phyloP scores from a whole-genome alignment of 768 basidiomycete genomes.

The Gelatoporia subvermispora region DNA sequence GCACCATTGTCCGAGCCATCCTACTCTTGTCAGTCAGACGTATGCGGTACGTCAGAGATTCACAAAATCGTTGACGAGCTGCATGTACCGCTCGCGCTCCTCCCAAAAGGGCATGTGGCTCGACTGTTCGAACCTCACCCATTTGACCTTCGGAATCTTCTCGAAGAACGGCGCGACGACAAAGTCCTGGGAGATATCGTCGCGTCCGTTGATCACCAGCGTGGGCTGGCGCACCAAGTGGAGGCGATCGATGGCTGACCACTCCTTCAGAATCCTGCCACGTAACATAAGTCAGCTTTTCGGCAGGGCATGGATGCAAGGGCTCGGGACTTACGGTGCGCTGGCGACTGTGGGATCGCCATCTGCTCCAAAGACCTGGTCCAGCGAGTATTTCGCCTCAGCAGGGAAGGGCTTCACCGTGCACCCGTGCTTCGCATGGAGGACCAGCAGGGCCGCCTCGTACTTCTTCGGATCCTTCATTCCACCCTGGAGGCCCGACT shows the following conservation, averaged over 20 bases:
- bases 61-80: constrained; percentile 21
- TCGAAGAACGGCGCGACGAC: constrained; percentile 18
- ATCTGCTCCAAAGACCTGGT: constrained; percentile 21
- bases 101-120: constrained; percentile 26
- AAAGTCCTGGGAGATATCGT: constrained; percentile 25
- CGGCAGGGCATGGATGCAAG: not conserved
- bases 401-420: constrained; percentile 38
- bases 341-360: constrained; percentile 42
- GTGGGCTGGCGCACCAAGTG: constrained; percentile 19
- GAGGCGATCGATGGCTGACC: constrained; percentile 23
- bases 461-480: constrained; percentile 39
- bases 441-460: constrained; percentile 33
- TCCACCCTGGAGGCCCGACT: constrained; percentile 36
- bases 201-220: constrained; percentile 23
- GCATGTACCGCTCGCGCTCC: constrained; percentile 23
- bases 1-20: too few species aligned
- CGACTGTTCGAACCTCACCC: constrained; percentile 24
- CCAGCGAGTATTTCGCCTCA: constrained; percentile 30
- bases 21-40: too few species aligned
- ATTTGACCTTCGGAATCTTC: constrained; percentile 20
- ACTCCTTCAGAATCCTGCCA: constrained; percentile 19
- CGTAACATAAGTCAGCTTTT: not conserved
- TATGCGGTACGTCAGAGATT: not conserved
- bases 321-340: constrained; percentile 7
- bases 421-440: constrained; percentile 40